Evolutionary conservation across 345 rosid species (phyloP).

Genomic region (Linum tenue): DNA sequence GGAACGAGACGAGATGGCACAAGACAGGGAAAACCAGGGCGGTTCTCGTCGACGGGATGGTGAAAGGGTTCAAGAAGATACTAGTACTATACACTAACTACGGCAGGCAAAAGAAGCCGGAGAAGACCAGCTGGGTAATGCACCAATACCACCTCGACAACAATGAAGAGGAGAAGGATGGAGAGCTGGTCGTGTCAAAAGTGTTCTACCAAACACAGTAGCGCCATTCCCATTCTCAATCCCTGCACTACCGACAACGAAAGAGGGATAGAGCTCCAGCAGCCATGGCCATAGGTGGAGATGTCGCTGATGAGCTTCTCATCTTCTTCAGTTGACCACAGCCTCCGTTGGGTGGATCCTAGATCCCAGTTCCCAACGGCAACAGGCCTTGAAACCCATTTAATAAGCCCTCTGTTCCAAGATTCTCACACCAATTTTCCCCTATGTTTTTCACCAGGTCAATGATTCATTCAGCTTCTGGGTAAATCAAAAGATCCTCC

Average conservation of each 20-base stretch:
- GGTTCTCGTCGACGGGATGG: slow-evolving; percentile 31
- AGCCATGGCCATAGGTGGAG: too few relatives aligned
- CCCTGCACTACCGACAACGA: too few relatives aligned
- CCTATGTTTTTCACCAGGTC: background rate
- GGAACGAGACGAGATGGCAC: too few relatives aligned
- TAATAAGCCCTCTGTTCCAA: slow-evolving; percentile 9
- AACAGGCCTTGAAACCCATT: slow-evolving; percentile 8
- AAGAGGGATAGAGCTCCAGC: too few relatives aligned
- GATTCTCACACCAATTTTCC: background rate
- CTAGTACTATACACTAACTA: too few relatives aligned
- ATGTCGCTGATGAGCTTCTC: too few relatives aligned
- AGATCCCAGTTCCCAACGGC: slow-evolving; percentile 35
- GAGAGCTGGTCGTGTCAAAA: too few relatives aligned
- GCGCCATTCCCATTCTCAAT: too few relatives aligned
- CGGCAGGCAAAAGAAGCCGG: slow-evolving; percentile 78
- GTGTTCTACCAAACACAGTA: too few relatives aligned
- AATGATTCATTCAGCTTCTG: too few relatives aligned
- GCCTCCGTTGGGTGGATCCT: too few relatives aligned
- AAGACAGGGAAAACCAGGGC: slow-evolving; percentile 80
- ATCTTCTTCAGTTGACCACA: too few relatives aligned
- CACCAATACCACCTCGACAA: slow-evolving; percentile 87
- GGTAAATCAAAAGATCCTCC: background rate
- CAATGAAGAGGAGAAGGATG: slow-evolving; percentile 77
- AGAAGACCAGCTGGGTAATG: slow-evolving; percentile 95
- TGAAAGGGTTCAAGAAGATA: slow-evolving; percentile 80